Percentiles rank a stretch among this genome's conserved stretches.
These are phyloP conservation scores for Rhynchosporium secalis DNA, from an alignment of 2,329 filamentous ascomycete genomes.

Conservation along the genomic window DNA sequence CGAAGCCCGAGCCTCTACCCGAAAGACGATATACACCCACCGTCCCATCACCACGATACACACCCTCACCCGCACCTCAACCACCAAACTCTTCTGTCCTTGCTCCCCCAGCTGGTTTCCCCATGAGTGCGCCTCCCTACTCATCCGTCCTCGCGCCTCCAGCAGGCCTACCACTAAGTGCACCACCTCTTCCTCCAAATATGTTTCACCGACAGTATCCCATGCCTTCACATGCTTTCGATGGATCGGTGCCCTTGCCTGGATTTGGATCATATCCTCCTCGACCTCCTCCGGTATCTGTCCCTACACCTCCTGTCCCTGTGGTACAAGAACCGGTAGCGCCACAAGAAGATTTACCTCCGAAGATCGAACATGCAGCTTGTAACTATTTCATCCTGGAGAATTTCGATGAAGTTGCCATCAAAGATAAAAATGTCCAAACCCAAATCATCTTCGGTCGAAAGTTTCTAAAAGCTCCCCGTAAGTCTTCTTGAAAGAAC, in stretches of 20 bases:
- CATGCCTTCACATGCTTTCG: conserved; percentile 31
- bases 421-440: conserved; percentile 54
- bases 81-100: conserved; percentile 28
- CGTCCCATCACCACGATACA: conserved; percentile 13
- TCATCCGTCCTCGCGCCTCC: conserved; percentile 30
- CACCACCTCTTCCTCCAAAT: conserved; percentile 27
- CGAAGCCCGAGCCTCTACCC: not conserved
- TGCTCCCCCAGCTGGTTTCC: conserved; percentile 29
- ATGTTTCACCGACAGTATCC: conserved; percentile 19
- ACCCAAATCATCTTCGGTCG: conserved; percentile 57
- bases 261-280: conserved; percentile 38
- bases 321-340: conserved; percentile 18
- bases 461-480: conserved; percentile 48
- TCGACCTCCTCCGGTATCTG: conserved; percentile 18
- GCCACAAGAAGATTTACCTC: conserved; percentile 23
- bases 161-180: conserved; percentile 25
- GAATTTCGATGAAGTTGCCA: conserved; percentile 52
- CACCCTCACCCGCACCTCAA: conserved; percentile 14
- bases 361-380: conserved; percentile 50
- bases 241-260: conserved; percentile 37
- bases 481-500: conserved; percentile 39
- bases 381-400: conserved; percentile 60
- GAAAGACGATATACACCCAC: conserved; percentile 12
- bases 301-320: conserved; percentile 28
- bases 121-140: conserved; percentile 28